Evolutionary conservation across 2,329 filamentous ascomycete species (phyloP).

Genomic region (Curvularia sp.): DNA sequence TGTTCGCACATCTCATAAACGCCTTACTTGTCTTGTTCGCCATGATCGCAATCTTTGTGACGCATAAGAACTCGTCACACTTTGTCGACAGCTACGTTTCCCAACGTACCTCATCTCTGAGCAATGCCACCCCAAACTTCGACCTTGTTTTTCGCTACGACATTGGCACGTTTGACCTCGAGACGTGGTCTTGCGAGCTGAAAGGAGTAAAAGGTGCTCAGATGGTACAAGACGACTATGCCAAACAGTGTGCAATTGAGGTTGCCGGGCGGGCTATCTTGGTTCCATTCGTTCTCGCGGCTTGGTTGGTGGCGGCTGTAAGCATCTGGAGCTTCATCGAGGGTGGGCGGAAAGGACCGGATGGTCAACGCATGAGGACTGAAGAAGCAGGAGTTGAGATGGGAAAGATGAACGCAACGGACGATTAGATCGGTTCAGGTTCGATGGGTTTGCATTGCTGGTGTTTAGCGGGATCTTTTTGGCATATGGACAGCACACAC

Average conservation of each 20-base stretch:
- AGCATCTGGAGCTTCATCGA: constrained; percentile 36
- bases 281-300: constrained; percentile 39
- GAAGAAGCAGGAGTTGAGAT: constrained; percentile 41
- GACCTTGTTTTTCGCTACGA: constrained; percentile 37
- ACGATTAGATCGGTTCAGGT: neutral
- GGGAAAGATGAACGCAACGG: constrained; percentile 35
- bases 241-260: constrained; percentile 39
- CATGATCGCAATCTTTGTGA: constrained; percentile 40
- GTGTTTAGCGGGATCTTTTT: neutral
- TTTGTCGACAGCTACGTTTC: constrained; percentile 38
- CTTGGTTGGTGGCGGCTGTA: constrained; percentile 27
- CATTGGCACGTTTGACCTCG: constrained; percentile 45
- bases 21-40: constrained; percentile 40
- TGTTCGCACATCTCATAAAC: constrained; percentile 44
- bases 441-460: neutral
- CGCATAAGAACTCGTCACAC: constrained; percentile 39
- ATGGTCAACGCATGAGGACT: constrained; percentile 36
- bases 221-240: constrained; percentile 40
- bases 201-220: constrained; percentile 27
- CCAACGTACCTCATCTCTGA: constrained; percentile 27
- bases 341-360: constrained; percentile 25
- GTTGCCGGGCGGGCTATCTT: constrained; percentile 39
- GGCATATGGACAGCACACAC: neutral
- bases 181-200: constrained; percentile 47
- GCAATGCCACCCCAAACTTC: constrained; percentile 18